Evolutionary conservation across 768 basidiomycete genomes (phyloP).

Genomic region (Serendipita sp.): DNA sequence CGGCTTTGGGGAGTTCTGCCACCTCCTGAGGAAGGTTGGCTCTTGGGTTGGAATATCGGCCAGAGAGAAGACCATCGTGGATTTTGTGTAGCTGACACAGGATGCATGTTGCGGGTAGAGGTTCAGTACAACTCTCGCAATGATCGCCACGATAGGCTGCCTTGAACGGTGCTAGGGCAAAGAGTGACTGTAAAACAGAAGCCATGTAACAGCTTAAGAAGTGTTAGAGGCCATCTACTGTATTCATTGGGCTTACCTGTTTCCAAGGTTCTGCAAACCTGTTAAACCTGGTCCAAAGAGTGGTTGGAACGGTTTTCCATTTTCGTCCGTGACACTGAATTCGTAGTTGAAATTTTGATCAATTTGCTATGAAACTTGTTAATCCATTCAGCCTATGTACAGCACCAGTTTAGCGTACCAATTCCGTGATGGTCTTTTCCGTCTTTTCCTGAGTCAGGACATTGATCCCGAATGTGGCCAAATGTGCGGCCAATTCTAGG

Average conservation of each 20-base stretch:
- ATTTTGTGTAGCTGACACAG: slow-evolving; percentile 92
- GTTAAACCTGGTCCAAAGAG: slow-evolving; percentile 81
- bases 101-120: slow-evolving; percentile 68
- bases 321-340: slow-evolving; percentile 75
- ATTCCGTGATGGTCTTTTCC: slow-evolving; percentile 91
- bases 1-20: slow-evolving; percentile 4
- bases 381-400: background rate
- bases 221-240: background rate
- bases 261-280: slow-evolving; percentile 82
- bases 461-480: slow-evolving; percentile 75
- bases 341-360: slow-evolving; percentile 93
- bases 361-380: slow-evolving; percentile 47
- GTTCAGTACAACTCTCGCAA: slow-evolving; percentile 41
- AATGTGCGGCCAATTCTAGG: slow-evolving; percentile 54
- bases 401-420: slow-evolving; percentile 32
- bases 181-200: slow-evolving; percentile 74
- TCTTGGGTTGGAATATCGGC: slow-evolving; percentile 64
- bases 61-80: slow-evolving; percentile 82
- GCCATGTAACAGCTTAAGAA: slow-evolving; percentile 84
- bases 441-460: slow-evolving; percentile 72
- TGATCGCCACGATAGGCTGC: slow-evolving; percentile 51
- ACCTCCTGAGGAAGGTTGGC: slow-evolving; percentile 17
- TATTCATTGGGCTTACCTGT: slow-evolving; percentile 35
- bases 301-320: slow-evolving; percentile 75
- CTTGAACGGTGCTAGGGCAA: slow-evolving; percentile 65